A percentile compares a stretch with the other conserved stretches of the same genome.
phyloP scores from a whole-genome alignment of 2,329 filamentous ascomycete genomes.

The Juglanconis oblonga region DNA sequence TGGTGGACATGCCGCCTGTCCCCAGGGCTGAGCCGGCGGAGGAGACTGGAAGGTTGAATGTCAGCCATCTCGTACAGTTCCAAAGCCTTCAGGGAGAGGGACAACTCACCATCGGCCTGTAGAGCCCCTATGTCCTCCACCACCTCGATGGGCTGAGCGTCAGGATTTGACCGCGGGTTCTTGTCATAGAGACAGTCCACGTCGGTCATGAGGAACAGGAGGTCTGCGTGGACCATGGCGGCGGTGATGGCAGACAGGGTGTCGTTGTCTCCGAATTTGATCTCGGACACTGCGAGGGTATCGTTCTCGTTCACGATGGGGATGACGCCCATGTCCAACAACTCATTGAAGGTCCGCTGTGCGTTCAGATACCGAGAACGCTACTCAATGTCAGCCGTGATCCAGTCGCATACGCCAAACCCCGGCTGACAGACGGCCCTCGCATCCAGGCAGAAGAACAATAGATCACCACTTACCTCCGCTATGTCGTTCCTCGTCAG shows the following conservation, averaged over 20 bases:
- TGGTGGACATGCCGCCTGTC: conserved; percentile 96
- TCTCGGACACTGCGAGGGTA: conserved; percentile 92
- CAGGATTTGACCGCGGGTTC: conserved; percentile 81
- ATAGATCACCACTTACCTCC: conserved; percentile 57
- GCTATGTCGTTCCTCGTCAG: conserved; percentile 95
- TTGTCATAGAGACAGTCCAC: conserved; percentile 97
- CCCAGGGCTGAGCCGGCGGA: conserved; percentile 84
- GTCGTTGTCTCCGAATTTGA: conserved; percentile 99
- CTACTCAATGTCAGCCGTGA: conserved; percentile 38
- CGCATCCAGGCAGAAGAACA: background rate
- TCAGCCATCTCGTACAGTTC: background rate
- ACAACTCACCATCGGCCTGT: conserved; percentile 67
- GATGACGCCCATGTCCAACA: conserved; percentile 92
- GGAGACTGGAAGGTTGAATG: conserved; percentile 58
- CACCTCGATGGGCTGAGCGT: conserved; percentile 86
- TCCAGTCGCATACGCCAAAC: background rate
- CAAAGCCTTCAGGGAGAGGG: background rate
- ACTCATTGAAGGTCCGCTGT: conserved; percentile 87
- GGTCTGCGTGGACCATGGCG: conserved; percentile 94
- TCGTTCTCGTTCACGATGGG: conserved; percentile 99
- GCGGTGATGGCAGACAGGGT: conserved; percentile 95
- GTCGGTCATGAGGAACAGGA: conserved; percentile 97
- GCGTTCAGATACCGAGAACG: conserved; percentile 94
- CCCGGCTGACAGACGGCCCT: no score
- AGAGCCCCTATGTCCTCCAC: conserved; percentile 84